phyloP scores from a whole-genome alignment of 768 basidiomycete species.

The Tubosaeta sp. region DNA sequence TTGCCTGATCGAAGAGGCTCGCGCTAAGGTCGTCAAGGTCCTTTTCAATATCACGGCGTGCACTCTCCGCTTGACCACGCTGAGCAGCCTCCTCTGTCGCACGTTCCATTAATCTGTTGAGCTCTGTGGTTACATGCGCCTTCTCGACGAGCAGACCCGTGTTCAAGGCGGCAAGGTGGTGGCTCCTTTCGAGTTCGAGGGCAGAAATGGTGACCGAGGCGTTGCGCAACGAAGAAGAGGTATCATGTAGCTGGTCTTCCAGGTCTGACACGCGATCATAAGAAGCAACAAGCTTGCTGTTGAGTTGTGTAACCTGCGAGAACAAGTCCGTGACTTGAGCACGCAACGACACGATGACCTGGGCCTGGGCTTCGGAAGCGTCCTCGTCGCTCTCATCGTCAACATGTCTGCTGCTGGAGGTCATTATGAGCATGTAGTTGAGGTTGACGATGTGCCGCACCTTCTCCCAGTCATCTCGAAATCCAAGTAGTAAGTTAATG shows the following conservation, averaged over 20 bases:
- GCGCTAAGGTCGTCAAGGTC: slow-evolving; percentile 95
- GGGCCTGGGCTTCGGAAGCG: slow-evolving; percentile 66
- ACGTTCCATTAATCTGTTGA: slow-evolving; percentile 89
- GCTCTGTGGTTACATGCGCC: slow-evolving; percentile 83
- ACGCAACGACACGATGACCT: slow-evolving; percentile 78
- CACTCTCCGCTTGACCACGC: slow-evolving; percentile 86
- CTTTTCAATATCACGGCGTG: slow-evolving; percentile 79
- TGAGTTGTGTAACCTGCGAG: slow-evolving; percentile 86
- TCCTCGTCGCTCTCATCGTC: slow-evolving; percentile 27
- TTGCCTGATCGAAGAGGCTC: slow-evolving; percentile 85
- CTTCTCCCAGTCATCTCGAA: slow-evolving; percentile 8
- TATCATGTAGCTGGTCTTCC: slow-evolving; percentile 80
- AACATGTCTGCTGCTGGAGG: neutral
- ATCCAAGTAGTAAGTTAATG: neutral
- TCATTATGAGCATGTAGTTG: slow-evolving; percentile 3
- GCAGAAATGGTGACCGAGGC: slow-evolving; percentile 67
- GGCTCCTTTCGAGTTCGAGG: slow-evolving; percentile 79
- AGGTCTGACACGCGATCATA: slow-evolving; percentile 91
- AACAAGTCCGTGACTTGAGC: slow-evolving; percentile 81
- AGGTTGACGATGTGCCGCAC: slow-evolving; percentile 4
- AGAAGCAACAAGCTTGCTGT: slow-evolving; percentile 86
- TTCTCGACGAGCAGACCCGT: slow-evolving; percentile 91
- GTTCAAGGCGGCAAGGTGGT: slow-evolving; percentile 86
- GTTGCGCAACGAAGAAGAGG: slow-evolving; percentile 52
- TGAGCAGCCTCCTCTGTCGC: slow-evolving; percentile 93